Base-by-base conservation (phyloP, 495 filamentous ascomycete species). In the Daldinia grandis region DNA sequence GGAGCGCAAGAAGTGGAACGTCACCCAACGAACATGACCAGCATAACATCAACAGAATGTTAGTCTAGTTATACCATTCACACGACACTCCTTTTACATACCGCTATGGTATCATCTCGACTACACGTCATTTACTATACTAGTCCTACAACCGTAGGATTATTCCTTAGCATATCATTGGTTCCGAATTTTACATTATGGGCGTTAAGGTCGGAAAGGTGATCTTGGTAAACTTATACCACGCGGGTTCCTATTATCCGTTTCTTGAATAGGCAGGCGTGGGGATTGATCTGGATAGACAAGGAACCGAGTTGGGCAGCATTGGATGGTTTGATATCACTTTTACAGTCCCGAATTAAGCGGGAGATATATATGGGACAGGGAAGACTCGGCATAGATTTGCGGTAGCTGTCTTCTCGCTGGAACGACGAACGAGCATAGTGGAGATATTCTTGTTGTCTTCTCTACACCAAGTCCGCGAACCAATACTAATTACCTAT, bases 1-100 rank as follows among this genome's bases (percentile, higher is more conserved):
- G 73, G 59, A 76, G 28, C 78, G 76, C 64, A 82, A 81, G 80
- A 82, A 77, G 75, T 83, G 81, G 81, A 57, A 65, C 1, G 72
- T 78, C 31, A 69, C 56, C 24, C 72, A 76, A 28, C 75, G 80
- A 66, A 81, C 80, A 55, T 82, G 60, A 80, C 8, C 30, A 31
- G 4, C 31, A 42, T 38, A 24, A 14, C 30, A 3, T 53, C 5
- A 58, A n/a, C 15, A 37, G 4, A 59, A 64, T 25, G 10, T 8
- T 6, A 42, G 19, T 57, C 27, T 19, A n/a, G n/a, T n/a, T n/a
- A 53, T 61, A 21, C 50, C 14, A 38, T 60, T 66, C 38, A 24
- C 38, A 24, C 62, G 61, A 67, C 67, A 28, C 27, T 71, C 62
- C 62, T 62, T 47, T 71, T 31, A 14, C 28, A 37, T 57, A 33